These are phyloP conservation scores for Arthroderma sp. DNA, from an alignment of 2,329 filamentous ascomycete species.

Conservation along the genomic window DNA sequence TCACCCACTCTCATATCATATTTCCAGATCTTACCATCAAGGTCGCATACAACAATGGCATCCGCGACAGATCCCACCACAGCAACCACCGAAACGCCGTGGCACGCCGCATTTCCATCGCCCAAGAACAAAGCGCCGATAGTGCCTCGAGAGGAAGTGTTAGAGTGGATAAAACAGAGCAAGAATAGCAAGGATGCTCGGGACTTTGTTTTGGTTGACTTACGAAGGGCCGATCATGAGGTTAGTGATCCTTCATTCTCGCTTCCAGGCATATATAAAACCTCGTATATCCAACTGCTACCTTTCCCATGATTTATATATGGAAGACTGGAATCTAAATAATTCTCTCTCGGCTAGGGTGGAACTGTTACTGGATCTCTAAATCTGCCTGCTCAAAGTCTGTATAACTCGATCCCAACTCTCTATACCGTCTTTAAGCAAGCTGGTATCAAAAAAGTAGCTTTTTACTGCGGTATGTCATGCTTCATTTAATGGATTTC, in stretches of 20 bases:
- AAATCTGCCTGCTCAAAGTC: slow-evolving; percentile 29
- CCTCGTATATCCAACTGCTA: neutral
- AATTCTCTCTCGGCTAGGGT: slow-evolving; percentile 29
- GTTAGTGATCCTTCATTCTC: slow-evolving; percentile 15
- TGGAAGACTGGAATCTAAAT: neutral
- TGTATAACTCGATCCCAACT: slow-evolving; percentile 25
- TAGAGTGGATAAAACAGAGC: slow-evolving; percentile 24
- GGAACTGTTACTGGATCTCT: slow-evolving; percentile 48
- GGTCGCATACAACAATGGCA: too few species aligned
- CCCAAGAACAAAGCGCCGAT: slow-evolving; percentile 18
- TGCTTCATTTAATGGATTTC: too few species aligned
- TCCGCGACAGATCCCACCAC: neutral
- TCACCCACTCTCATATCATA: too few species aligned
- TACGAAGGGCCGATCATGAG: slow-evolving; percentile 35
- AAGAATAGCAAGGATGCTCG: slow-evolving; percentile 14
- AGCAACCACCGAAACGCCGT: slow-evolving; percentile 17
- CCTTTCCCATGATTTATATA: neutral
- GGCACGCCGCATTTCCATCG: slow-evolving; percentile 29
- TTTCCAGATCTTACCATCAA: too few species aligned
- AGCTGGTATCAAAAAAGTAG: slow-evolving; percentile 20
- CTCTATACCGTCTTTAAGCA: slow-evolving; percentile 21
- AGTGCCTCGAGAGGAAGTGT: slow-evolving; percentile 22
- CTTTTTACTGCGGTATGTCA: slow-evolving; percentile 32
- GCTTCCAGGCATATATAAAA: neutral
- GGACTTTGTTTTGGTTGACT: slow-evolving; percentile 33